Evolutionary conservation across 352 stramenopile species (phyloP).

Genomic region (Globisporangium lucens): DNA sequence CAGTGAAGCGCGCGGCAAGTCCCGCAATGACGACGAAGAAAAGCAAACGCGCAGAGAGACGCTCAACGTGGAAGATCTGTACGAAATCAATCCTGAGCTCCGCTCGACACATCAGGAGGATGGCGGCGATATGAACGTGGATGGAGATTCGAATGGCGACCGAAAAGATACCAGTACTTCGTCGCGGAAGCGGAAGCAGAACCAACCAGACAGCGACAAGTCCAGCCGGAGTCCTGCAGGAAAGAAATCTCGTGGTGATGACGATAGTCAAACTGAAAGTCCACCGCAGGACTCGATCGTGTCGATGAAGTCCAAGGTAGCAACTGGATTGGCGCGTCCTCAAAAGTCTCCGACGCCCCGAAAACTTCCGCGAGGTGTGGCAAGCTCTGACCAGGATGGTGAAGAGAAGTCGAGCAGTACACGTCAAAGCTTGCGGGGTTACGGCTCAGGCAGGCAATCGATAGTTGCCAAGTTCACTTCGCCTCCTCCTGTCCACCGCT

Average conservation of each 20-base stretch:
- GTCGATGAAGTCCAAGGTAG: conserved; percentile 11
- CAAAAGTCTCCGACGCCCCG: conserved; percentile 20
- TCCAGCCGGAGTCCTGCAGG: neutral
- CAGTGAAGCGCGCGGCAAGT: conserved; percentile 8
- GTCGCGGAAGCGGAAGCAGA: conserved; percentile 29
- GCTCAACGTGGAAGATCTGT: conserved; percentile 49
- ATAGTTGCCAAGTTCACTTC: conserved; percentile 16
- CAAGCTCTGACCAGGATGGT: neutral
- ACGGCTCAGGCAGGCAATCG: conserved; percentile 8
- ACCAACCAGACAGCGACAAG: conserved; percentile 11
- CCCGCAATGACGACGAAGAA: conserved; percentile 9
- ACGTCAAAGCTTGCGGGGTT: neutral
- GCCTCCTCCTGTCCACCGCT: conserved; percentile 12
- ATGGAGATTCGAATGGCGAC: conserved; percentile 1
- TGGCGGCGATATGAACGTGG: neutral
- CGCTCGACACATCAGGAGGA: neutral
- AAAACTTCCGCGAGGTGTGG: conserved; percentile 7
- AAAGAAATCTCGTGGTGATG: conserved; percentile 16
- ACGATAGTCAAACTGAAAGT: conserved; percentile 7
- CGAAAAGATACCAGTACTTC: neutral
- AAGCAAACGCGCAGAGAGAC: conserved; percentile 42
- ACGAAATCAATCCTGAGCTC: conserved; percentile 33
- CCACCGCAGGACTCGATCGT: conserved; percentile 15
- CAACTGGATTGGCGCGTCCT: conserved; percentile 13
- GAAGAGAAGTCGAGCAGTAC: neutral